Evolutionary conservation across 305 asterid species (phyloP).

Genomic region (Solanum hybrid): DNA sequence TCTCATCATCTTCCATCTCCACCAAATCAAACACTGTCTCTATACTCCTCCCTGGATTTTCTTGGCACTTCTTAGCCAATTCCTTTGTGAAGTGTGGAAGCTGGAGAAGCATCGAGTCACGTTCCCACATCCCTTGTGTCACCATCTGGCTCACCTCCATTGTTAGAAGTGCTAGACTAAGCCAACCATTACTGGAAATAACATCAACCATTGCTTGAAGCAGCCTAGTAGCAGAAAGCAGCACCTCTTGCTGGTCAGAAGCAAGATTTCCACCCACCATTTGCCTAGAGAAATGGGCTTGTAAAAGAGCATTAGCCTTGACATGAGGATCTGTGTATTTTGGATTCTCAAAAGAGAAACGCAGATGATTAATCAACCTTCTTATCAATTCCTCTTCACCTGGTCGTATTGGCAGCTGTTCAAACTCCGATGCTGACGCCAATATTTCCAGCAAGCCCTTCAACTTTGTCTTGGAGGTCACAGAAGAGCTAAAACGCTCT

Average conservation of each 20-base stretch:
- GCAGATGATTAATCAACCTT: slow-evolving; percentile 66
- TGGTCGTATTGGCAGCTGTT: slow-evolving; percentile 71
- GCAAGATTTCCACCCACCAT: slow-evolving; percentile 65
- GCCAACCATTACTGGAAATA: slow-evolving; percentile 92
- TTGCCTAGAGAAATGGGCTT: slow-evolving; percentile 89
- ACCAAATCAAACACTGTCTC: slow-evolving; percentile 80
- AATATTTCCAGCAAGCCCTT: slow-evolving; percentile 82
- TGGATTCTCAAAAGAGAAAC: slow-evolving; percentile 78
- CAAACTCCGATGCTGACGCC: slow-evolving; percentile 90
- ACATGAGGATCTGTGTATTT: slow-evolving; percentile 66
- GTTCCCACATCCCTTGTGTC: slow-evolving; percentile 98
- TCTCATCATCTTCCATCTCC: slow-evolving; percentile 90
- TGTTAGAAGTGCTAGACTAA: slow-evolving; percentile 75
- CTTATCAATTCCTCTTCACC: slow-evolving; percentile 88
- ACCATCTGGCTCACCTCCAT: slow-evolving; percentile 99
- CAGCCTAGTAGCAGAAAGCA: slow-evolving; percentile 60
- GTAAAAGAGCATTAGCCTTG: slow-evolving; percentile 87
- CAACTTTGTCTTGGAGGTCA: slow-evolving; percentile 73
- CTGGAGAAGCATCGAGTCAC: slow-evolving; percentile 88
- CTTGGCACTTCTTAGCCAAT: slow-evolving; percentile 74
- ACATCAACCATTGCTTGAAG: slow-evolving; percentile 99
- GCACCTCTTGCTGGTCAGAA: slow-evolving; percentile 82
- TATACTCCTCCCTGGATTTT: slow-evolving; percentile 60
- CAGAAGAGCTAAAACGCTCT: slow-evolving; percentile 83
- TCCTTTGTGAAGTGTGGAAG: slow-evolving; percentile 92